Evolutionary conservation across 148 eudicot genomes (phyloP).

Genomic region (Salicornia ramosissima): DNA sequence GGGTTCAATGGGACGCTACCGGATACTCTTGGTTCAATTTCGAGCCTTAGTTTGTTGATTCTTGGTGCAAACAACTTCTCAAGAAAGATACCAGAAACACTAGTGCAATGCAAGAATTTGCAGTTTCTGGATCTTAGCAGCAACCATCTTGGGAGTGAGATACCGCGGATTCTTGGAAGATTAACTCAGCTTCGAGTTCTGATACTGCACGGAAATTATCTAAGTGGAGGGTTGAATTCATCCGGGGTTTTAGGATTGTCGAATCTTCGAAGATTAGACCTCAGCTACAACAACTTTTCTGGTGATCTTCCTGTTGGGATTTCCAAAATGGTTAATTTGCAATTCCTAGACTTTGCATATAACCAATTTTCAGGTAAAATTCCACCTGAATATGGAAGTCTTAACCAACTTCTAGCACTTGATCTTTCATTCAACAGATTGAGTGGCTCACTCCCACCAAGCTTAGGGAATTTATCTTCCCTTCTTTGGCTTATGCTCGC

Average conservation of each 20-base stretch:
- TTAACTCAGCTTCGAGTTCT: constrained; percentile 58
- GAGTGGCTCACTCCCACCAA: constrained; percentile 62
- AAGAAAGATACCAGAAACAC: constrained; percentile 55
- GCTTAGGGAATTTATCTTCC: constrained; percentile 64
- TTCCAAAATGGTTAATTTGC: constrained; percentile 48
- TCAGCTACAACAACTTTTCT: constrained; percentile 67
- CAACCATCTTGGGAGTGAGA: constrained; percentile 55
- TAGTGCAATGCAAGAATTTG: constrained; percentile 47
- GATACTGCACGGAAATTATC: constrained; percentile 56
- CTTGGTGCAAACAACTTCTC: constrained; percentile 68
- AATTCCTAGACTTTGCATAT: constrained; percentile 55
- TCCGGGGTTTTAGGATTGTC: constrained; percentile 64
- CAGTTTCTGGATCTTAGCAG: constrained; percentile 61
- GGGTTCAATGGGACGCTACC: constrained; percentile 60
- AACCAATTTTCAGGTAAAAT: constrained; percentile 63
- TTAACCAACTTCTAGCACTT: constrained; percentile 59
- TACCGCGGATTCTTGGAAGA: constrained; percentile 60
- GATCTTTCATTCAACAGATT: constrained; percentile 74
- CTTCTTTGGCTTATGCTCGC: constrained; percentile 95
- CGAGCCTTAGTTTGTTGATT: constrained; percentile 42
- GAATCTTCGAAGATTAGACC: constrained; percentile 54
- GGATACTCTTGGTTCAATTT: constrained; percentile 51
- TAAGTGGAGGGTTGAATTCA: constrained; percentile 52
- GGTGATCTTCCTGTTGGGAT: constrained; percentile 66
- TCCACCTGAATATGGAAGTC: constrained; percentile 62